Evolutionary conservation across 1,284 basidiomycete genomes (phyloP).

Genomic region (Cryptococcus sp.): DNA sequence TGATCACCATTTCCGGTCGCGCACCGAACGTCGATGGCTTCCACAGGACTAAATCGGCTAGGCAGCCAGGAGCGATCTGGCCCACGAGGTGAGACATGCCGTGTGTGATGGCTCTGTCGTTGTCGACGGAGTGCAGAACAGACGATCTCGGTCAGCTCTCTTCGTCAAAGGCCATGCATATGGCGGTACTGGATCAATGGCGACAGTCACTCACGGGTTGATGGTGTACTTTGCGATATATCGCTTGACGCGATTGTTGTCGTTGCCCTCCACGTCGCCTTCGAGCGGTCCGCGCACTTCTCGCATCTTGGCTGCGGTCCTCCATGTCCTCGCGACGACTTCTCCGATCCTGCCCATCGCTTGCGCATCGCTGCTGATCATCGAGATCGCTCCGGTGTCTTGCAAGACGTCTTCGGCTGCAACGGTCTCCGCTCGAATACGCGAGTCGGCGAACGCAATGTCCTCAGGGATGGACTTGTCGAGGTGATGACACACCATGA

Average conservation of each 20-base stretch:
- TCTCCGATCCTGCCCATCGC: slow-evolving; percentile 99
- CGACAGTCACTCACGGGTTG: slow-evolving; percentile 74
- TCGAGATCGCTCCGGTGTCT: slow-evolving; percentile 90
- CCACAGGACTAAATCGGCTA: slow-evolving; percentile 96
- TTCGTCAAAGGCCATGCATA: background rate
- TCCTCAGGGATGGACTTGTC: slow-evolving; percentile 90
- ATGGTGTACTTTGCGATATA: slow-evolving; percentile 97
- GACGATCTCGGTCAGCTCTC: background rate
- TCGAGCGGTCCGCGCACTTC: slow-evolving; percentile 73
- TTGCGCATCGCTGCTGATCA: slow-evolving; percentile 94
- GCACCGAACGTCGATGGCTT: slow-evolving; percentile 88
- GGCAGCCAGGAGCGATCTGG: slow-evolving; percentile 74
- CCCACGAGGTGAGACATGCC: slow-evolving; percentile 89
- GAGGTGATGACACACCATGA: slow-evolving; percentile 90
- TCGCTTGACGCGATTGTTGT: slow-evolving; percentile 95
- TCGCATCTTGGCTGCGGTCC: slow-evolving; percentile 94
- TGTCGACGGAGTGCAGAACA: background rate
- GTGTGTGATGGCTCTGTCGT: slow-evolving; percentile 81
- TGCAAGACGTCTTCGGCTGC: slow-evolving; percentile 98
- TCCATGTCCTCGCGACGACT: slow-evolving; percentile 90
- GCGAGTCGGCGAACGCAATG: slow-evolving; percentile 93
- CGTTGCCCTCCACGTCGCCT: slow-evolving; percentile 68
- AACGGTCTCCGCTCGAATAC: slow-evolving; percentile 94
- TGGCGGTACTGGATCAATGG: background rate
- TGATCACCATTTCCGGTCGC: slow-evolving; percentile 89